Conservation (phyloP, 176 grass and related monocot genomes). For the Musa itinerans region DNA sequence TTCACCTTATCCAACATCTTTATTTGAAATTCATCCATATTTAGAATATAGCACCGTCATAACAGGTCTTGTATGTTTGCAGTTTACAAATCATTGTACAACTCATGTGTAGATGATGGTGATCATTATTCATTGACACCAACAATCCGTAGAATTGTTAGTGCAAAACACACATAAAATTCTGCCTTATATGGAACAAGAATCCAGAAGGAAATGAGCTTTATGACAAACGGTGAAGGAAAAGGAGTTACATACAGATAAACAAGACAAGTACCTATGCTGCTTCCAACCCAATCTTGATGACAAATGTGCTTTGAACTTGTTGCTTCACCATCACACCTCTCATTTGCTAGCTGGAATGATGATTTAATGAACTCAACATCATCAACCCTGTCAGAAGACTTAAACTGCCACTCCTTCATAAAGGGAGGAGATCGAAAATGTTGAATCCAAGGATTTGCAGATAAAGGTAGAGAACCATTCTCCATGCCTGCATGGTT, state of each 20-base stretch:
- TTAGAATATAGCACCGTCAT: too few species aligned
- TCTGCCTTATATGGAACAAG: background rate
- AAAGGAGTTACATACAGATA: background rate
- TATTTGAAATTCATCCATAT: too few species aligned
- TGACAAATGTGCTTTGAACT: slow-evolving; percentile 24
- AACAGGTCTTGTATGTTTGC: too few species aligned
- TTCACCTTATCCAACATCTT: too few species aligned
- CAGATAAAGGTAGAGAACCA: slow-evolving; percentile 25
- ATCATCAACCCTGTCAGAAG: slow-evolving; percentile 17
- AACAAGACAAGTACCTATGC: slow-evolving; percentile 42
- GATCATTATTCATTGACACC: too few species aligned
- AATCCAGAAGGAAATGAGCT: background rate
- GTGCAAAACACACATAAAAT: too few species aligned
- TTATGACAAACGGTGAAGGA: background rate
- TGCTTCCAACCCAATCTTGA: slow-evolving; percentile 18
- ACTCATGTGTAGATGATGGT: too few species aligned
- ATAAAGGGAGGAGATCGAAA: slow-evolving; percentile 27
- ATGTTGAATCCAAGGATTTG: slow-evolving; percentile 52
- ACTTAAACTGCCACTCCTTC: slow-evolving; percentile 8
- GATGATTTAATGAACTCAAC: slow-evolving; percentile 25
- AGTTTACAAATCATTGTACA: too few species aligned
- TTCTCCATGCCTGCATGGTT: slow-evolving; percentile 5
- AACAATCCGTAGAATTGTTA: too few species aligned
- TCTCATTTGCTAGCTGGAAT: slow-evolving; percentile 18
- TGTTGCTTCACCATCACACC: slow-evolving; percentile 25